These are phyloP conservation scores for Erigeron philadelphicus DNA, from an alignment of 140 eudicot genomes.

Conservation along the genomic window DNA sequence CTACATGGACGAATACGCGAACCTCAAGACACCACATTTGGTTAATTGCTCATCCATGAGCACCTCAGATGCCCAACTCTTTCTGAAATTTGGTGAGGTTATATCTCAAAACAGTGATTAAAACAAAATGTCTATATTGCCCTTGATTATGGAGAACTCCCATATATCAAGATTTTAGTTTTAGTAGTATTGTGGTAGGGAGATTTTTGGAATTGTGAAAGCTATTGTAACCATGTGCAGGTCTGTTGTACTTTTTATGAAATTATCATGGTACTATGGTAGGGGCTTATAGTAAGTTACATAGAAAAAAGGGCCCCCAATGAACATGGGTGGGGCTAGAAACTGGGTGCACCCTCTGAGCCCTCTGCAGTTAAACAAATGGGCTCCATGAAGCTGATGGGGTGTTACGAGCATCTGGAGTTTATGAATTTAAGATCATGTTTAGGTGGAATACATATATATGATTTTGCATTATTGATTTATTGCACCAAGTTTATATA, in stretches of 20 bases:
- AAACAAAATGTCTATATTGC: constrained; percentile 30
- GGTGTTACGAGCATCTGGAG: neutral
- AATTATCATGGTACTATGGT: constrained; percentile 21
- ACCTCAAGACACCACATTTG: constrained; percentile 82
- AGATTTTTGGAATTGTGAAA: constrained; percentile 26
- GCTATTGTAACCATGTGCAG: constrained; percentile 32
- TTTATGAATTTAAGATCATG: too few relatives aligned
- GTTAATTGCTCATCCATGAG: constrained; percentile 83
- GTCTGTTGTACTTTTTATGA: constrained; percentile 26
- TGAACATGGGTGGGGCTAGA: constrained; percentile 34
- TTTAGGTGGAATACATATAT: too few relatives aligned
- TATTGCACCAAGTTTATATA: too few relatives aligned
- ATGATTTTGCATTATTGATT: too few relatives aligned
- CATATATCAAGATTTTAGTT: constrained; percentile 7
- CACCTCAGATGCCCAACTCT: constrained; percentile 93
- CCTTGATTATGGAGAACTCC: constrained; percentile 11
- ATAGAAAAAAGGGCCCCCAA: constrained; percentile 15
- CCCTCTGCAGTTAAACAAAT: constrained; percentile 4
- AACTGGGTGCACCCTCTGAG: constrained; percentile 17
- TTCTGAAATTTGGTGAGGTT: constrained; percentile 83
- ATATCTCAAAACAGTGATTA: constrained; percentile 76
- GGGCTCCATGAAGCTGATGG: constrained; percentile 32
- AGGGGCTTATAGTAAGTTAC: constrained; percentile 11
- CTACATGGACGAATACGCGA: constrained; percentile 86
- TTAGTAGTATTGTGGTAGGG: constrained; percentile 17